Percentiles rank a stretch among this genome's conserved stretches.
phyloP scores from a whole-genome alignment of 2,329 filamentous ascomycete genomes.

The Fusarium beomiforme region DNA sequence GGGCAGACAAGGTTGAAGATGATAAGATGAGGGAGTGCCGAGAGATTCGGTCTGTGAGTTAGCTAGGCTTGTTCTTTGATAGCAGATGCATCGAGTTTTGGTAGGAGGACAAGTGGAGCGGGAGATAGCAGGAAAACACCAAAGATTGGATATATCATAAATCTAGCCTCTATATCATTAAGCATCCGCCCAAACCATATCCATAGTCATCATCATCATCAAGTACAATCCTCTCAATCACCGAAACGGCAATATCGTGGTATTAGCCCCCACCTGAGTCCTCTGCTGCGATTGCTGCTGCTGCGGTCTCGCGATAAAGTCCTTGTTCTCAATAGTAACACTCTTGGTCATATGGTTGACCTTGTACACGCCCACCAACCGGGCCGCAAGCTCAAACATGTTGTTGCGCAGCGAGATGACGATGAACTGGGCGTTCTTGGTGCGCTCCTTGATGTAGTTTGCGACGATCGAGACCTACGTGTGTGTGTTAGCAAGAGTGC shows the following conservation, averaged over 20 bases:
- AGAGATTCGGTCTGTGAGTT: neutral
- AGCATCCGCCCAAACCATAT: conserved; percentile 28
- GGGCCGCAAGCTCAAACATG: conserved; percentile 98
- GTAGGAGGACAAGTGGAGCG: neutral
- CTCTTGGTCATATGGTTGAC: conserved; percentile 99
- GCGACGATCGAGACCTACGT: conserved; percentile 92
- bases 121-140: neutral
- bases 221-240: conserved; percentile 38
- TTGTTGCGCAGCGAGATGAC: conserved; percentile 98
- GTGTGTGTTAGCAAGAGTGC: conserved; percentile 31
- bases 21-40: neutral
- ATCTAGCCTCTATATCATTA: conserved; percentile 38
- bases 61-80: neutral
- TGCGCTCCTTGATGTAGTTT: conserved; percentile 98
- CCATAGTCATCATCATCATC: conserved; percentile 36
- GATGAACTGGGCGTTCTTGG: conserved; percentile 99
- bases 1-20: neutral
- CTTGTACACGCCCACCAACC: conserved; percentile 98
- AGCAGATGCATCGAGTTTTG: neutral
- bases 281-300: conserved; percentile 49
- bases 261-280: conserved; percentile 42
- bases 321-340: conserved; percentile 85
- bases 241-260: conserved; percentile 50
- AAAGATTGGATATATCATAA: conserved; percentile 41
- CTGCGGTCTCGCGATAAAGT: conserved; percentile 68